Percentiles rank a stretch among this genome's conserved stretches.
Evolutionary conservation across 768 basidiomycete genomes (phyloP).

Genomic region (Lactarius pseudohatsudake): DNA sequence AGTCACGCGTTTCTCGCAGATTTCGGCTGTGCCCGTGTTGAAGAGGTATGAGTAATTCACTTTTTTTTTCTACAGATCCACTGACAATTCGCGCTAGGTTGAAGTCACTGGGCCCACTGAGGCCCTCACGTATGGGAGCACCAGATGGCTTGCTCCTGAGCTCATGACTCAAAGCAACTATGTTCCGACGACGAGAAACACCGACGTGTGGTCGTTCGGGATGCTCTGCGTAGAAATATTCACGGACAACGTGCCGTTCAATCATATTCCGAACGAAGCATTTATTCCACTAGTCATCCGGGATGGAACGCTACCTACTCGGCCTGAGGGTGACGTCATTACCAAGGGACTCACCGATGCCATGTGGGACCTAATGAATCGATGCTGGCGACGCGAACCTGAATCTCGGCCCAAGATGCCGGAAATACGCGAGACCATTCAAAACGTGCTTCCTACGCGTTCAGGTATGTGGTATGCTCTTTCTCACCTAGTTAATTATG

Average conservation of each 20-base stretch:
- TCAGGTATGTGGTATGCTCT: constrained; percentile 11
- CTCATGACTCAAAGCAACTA: constrained; percentile 10
- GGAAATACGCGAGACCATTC: constrained; percentile 33
- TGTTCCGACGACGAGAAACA: constrained; percentile 34
- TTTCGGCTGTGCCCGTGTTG: constrained; percentile 23
- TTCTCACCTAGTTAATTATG: background rate
- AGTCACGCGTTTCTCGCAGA: constrained; percentile 17
- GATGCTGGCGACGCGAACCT: constrained; percentile 46
- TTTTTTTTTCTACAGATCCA: background rate
- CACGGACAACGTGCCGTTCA: constrained; percentile 44
- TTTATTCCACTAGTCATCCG: constrained; percentile 40
- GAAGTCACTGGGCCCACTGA: constrained; percentile 8
- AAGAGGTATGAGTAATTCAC: constrained; percentile 10
- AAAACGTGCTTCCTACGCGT: constrained; percentile 15
- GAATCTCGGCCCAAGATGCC: constrained; percentile 42
- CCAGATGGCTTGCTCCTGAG: constrained; percentile 27
- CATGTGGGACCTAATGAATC: constrained; percentile 45
- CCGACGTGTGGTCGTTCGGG: constrained; percentile 52
- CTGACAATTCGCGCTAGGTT: constrained; percentile 3
- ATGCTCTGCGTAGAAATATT: constrained; percentile 50
- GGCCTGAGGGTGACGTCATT: constrained; percentile 37
- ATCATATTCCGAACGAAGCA: constrained; percentile 36
- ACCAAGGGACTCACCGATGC: constrained; percentile 39
- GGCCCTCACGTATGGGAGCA: constrained; percentile 4
- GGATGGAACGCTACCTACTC: constrained; percentile 40